Evolutionary conservation across 2,329 filamentous ascomycete species (phyloP).

Genomic region (Beauveria scarabaeidicola): DNA sequence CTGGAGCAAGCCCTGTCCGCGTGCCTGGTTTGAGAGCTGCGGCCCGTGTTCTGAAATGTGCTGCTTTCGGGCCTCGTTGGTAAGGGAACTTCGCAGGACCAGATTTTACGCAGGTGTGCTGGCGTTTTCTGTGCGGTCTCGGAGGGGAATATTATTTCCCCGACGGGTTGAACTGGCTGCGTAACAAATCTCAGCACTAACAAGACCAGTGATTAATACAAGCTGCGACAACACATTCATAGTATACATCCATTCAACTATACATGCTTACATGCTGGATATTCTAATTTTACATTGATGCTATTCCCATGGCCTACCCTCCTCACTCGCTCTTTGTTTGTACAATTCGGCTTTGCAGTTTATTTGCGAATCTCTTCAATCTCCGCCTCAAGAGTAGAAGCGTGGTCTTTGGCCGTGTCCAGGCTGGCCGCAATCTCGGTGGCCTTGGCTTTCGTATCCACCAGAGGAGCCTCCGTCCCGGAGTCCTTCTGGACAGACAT

Average conservation of each 20-base stretch:
- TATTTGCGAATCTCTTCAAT: conserved; percentile 2
- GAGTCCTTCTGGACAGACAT: conserved; percentile 7
- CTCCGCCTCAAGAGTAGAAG: conserved; percentile 1
- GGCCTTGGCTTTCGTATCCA: neutral
- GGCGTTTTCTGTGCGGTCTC: neutral
- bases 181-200: neutral
- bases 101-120: conserved; percentile 7
- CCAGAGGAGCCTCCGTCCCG: neutral
- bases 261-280: neutral
- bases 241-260: conserved; percentile 7
- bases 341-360: neutral
- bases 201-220: neutral
- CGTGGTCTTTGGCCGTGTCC: neutral
- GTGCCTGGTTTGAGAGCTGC: conserved; percentile 11
- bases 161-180: neutral
- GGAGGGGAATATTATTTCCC: neutral
- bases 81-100: conserved; percentile 11
- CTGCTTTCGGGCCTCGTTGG: neutral
- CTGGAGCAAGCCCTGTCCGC: neutral
- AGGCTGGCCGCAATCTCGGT: conserved; percentile 13
- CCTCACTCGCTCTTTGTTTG: neutral
- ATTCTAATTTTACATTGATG: conserved; percentile 7
- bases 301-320: neutral
- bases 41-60: conserved; percentile 11
- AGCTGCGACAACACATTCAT: neutral